Evolutionary conservation across 2,329 filamentous ascomycete species (phyloP).

Genomic region (Aureobasidium mangrovei): DNA sequence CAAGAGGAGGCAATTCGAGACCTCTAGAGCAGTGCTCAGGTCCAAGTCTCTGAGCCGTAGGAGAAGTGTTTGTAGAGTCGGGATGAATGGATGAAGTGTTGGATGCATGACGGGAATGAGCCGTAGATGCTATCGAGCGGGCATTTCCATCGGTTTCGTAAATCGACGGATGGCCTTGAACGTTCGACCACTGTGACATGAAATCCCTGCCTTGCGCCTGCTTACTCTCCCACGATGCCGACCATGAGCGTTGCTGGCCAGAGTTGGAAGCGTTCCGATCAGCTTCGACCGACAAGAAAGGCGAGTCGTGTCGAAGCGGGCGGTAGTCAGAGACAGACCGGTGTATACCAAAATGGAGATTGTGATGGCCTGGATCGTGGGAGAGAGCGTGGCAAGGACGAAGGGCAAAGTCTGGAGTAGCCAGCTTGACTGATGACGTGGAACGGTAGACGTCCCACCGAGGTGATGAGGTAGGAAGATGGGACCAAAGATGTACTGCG

Average conservation of each 20-base stretch:
- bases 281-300: conserved; percentile 12
- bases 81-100: conserved; percentile 2
- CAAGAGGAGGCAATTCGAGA: conserved; percentile 26
- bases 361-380: conserved; percentile 13
- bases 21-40: background rate
- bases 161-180: conserved; percentile 21
- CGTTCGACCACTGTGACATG: conserved; percentile 27
- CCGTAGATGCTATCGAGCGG: background rate
- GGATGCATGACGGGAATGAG: conserved; percentile 8
- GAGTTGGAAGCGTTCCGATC: conserved; percentile 1
- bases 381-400: conserved; percentile 15
- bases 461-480: background rate
- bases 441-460: conserved; percentile 12
- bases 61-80: background rate
- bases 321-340: conserved; percentile 1
- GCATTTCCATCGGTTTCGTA: conserved; percentile 12
- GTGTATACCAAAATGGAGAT: conserved; percentile 1
- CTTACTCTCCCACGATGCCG: conserved; percentile 20
- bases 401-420: conserved; percentile 16
- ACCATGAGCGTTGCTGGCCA: conserved; percentile 25
- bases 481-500: background rate
- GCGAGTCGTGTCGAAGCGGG: conserved; percentile 15
- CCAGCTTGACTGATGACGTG: conserved; percentile 18
- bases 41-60: background rate
- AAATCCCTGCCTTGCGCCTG: conserved; percentile 24